Evolutionary conservation across 1,284 basidiomycete species (phyloP).

Genomic region (Papiliotrema fonsecae): DNA sequence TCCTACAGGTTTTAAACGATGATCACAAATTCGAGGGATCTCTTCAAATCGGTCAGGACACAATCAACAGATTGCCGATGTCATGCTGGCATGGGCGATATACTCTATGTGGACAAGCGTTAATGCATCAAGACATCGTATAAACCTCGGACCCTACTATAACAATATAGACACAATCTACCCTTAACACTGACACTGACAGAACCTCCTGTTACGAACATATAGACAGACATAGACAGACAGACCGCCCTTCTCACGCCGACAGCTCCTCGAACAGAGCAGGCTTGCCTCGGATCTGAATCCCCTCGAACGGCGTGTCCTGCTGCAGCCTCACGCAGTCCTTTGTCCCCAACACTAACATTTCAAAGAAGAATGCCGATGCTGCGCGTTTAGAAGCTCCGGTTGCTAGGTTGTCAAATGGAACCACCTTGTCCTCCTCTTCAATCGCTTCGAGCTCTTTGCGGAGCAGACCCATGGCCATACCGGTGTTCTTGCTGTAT

Average conservation of each 20-base stretch:
- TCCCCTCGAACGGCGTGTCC: constrained; percentile 70
- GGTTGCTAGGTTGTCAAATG: constrained; percentile 65
- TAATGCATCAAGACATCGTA: constrained; percentile 3
- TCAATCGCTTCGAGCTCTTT: constrained; percentile 59
- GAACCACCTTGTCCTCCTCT: constrained; percentile 54
- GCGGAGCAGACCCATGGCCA: constrained; percentile 77
- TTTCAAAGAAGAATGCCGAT: constrained; percentile 94
- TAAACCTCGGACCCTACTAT: background rate
- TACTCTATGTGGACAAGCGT: background rate
- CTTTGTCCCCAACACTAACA: constrained; percentile 86
- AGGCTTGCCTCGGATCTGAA: constrained; percentile 74
- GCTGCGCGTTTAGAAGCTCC: constrained; percentile 73
- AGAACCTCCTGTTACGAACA: background rate
- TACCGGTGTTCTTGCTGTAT: constrained; percentile 84
- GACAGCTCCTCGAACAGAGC: constrained; percentile 55
- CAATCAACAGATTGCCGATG: no score
- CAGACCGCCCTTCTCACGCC: constrained; percentile 6
- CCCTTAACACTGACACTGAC: background rate
- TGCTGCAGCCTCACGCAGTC: constrained; percentile 83
- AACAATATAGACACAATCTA: background rate
- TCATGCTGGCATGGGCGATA: no score
- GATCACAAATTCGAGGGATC: no score
- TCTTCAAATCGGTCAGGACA: no score
- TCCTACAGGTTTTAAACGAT: no score
- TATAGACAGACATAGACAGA: background rate